A percentile compares a stretch with the other conserved stretches of the same genome.
Evolutionary conservation across 2,329 filamentous ascomycete genomes (phyloP).

Genomic region (Lasiodiplodia sp.): DNA sequence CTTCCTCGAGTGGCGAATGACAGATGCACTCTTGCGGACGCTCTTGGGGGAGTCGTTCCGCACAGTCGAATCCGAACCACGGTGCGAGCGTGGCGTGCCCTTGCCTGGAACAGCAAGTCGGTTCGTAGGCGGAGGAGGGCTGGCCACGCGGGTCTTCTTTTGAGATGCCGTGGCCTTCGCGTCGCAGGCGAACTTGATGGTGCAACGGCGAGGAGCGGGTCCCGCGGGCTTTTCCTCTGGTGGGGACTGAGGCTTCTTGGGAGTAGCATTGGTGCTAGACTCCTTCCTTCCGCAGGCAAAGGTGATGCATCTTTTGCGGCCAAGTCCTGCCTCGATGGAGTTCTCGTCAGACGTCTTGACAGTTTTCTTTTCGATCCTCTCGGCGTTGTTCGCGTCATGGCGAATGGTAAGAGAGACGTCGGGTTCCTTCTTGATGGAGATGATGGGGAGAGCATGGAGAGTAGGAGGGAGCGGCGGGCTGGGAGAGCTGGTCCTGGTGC

Average conservation of each 20-base stretch:
- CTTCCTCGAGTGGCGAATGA: conserved; percentile 43
- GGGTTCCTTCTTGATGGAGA: conserved; percentile 45
- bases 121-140: conserved; percentile 49
- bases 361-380: conserved; percentile 33
- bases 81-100: conserved; percentile 45
- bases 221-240: conserved; percentile 37
- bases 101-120: conserved; percentile 42
- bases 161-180: conserved; percentile 50
- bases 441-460: conserved; percentile 45
- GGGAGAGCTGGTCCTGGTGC: conserved; percentile 79
- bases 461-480: conserved; percentile 80
- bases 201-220: conserved; percentile 63
- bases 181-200: conserved; percentile 79
- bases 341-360: conserved; percentile 56
- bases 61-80: conserved; percentile 59
- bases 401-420: conserved; percentile 47
- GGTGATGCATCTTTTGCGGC: conserved; percentile 87
- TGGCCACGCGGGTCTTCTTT: conserved; percentile 46
- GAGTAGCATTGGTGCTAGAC: conserved; percentile 48
- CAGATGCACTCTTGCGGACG: conserved; percentile 46
- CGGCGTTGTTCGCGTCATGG: conserved; percentile 45
- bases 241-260: conserved; percentile 39
- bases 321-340: conserved; percentile 67
- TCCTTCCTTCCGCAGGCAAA: conserved; percentile 77
- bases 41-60: conserved; percentile 56